phyloP scores from a whole-genome alignment of 2,329 filamentous ascomycete species.

The Diaporthe eres region DNA sequence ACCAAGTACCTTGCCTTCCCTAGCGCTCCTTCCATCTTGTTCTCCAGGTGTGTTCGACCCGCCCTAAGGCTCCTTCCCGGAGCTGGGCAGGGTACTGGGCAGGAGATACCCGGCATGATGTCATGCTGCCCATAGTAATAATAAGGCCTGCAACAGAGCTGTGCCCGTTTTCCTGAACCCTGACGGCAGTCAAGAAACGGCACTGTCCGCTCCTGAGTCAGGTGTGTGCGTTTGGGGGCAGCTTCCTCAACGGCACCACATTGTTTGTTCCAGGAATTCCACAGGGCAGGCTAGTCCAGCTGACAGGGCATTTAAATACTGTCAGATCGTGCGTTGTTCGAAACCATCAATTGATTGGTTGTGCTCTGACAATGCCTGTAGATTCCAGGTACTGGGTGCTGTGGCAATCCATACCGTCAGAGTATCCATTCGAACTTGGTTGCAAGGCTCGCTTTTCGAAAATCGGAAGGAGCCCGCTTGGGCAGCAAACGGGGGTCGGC shows the following conservation, averaged over 20 bases:
- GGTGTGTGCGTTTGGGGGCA: conserved; percentile 3
- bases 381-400: not conserved
- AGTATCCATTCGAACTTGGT: not conserved
- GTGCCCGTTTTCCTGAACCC: conserved; percentile 6
- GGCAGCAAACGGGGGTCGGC: conserved; percentile 29
- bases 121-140: conserved; percentile 17
- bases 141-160: conserved; percentile 4
- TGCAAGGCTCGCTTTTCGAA: conserved; percentile 9
- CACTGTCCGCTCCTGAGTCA: conserved; percentile 14
- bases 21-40: not conserved
- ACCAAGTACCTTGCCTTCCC: not conserved
- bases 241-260: not conserved
- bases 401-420: not conserved
- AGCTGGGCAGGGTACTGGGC: not conserved
- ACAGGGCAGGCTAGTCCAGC: not conserved
- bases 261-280: not conserved
- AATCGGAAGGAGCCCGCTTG: conserved; percentile 28
- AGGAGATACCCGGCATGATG: conserved; percentile 14
- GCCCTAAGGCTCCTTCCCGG: conserved; percentile 16
- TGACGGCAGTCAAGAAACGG: conserved; percentile 3
- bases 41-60: not conserved
- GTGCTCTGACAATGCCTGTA: not conserved
- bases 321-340: not conserved
- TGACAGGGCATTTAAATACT: not conserved
- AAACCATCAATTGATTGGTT: not conserved